Conservation (phyloP, 306 rosid genomes). For the Cucurbita pepo region DNA sequence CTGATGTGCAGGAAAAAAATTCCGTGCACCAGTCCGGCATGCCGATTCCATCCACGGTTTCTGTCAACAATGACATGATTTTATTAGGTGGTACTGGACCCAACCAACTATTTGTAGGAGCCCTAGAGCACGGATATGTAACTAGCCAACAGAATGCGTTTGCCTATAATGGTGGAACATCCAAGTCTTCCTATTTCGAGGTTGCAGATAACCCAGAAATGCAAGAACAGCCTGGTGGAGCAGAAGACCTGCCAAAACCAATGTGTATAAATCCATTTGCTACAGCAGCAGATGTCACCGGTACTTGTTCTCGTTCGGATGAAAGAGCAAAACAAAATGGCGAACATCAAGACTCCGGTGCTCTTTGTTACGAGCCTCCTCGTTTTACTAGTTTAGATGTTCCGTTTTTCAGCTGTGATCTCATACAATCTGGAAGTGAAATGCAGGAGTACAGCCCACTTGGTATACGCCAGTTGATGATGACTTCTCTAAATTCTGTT, state of each 20-base stretch:
- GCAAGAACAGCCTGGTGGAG: constrained; percentile 28
- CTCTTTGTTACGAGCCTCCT: constrained; percentile 87
- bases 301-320: constrained; percentile 23
- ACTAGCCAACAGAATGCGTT: constrained; percentile 26
- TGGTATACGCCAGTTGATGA: constrained; percentile 87
- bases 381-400: constrained; percentile 81
- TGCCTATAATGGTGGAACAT: constrained; percentile 27
- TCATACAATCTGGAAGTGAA: constrained; percentile 59
- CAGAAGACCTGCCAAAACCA: constrained; percentile 32
- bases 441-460: constrained; percentile 96
- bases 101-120: constrained; percentile 26
- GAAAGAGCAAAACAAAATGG: constrained; percentile 20
- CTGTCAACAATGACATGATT: constrained; percentile 29
- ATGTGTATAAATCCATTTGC: constrained; percentile 44
- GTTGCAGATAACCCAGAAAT: constrained; percentile 17
- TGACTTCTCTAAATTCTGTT: constrained; percentile 71
- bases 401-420: constrained; percentile 97
- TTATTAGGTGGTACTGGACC: constrained; percentile 19
- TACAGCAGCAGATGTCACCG: constrained; percentile 23
- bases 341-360: constrained; percentile 45
- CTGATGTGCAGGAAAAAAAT: constrained; percentile 19
- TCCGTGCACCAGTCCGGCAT: constrained; percentile 22
- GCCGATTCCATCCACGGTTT: constrained; percentile 12
- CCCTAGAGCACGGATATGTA: constrained; percentile 33
- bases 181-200: constrained; percentile 32